These are phyloP conservation scores for Psidium friedrichsthalianum DNA, from an alignment of 345 rosid genomes.

Conservation along the genomic window DNA sequence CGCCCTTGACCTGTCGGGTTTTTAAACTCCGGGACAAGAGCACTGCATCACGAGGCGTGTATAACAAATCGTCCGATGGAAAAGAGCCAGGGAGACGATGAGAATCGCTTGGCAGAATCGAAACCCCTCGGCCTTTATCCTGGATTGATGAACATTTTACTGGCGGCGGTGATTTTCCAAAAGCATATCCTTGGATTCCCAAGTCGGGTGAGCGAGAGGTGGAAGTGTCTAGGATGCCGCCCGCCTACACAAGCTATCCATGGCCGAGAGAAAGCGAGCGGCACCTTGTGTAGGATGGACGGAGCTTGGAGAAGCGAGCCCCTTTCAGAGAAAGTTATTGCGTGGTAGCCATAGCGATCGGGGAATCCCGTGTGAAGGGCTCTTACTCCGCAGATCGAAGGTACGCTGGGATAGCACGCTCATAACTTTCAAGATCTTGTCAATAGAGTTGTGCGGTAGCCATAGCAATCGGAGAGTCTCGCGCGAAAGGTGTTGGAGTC, in stretches of 20 bases:
- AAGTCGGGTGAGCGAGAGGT: neutral
- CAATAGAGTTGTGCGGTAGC: neutral
- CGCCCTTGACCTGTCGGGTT: neutral
- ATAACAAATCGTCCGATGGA: neutral
- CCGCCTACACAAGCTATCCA: neutral
- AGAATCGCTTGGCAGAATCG: neutral
- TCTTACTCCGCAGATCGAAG: neutral
- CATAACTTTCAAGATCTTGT: too few relatives aligned
- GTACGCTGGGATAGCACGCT: too few relatives aligned
- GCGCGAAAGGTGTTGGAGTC: neutral
- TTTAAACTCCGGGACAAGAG: neutral
- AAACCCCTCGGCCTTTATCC: neutral
- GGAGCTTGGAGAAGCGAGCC: neutral
- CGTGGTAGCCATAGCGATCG: neutral
- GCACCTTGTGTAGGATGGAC: neutral
- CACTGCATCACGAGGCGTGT: neutral
- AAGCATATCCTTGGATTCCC: neutral
- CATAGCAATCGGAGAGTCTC: neutral
- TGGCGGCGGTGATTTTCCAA: neutral
- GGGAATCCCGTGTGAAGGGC: neutral
- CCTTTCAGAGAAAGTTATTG: neutral
- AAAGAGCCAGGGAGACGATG: neutral
- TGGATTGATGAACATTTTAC: neutral
- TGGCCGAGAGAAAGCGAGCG: neutral
- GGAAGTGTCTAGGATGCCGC: neutral